Conservation (phyloP, 2,329 filamentous ascomycete species). For the Nemania sp. region DNA sequence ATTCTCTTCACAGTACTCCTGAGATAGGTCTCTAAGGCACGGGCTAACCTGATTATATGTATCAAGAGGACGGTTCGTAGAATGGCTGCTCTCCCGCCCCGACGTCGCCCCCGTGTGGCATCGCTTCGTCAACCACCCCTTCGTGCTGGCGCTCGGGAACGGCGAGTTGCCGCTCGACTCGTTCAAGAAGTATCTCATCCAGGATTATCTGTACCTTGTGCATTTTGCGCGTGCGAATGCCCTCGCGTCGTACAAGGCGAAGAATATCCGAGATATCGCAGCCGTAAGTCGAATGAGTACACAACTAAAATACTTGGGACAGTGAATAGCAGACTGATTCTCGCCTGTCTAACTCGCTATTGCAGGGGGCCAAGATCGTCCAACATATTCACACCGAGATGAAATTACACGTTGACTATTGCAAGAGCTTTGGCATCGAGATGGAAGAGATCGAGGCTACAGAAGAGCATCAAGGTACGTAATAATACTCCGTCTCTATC, state of each 20-base stretch:
- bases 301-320: background rate
- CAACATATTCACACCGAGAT: conserved; percentile 83
- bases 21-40: background rate
- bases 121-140: conserved; percentile 82
- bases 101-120: conserved; percentile 83
- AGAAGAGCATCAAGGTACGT: conserved; percentile 78
- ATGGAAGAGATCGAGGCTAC: conserved; percentile 77
- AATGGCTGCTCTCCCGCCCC: conserved; percentile 81
- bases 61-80: conserved; percentile 78
- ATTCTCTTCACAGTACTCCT: background rate
- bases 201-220: conserved; percentile 92
- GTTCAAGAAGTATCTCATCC: conserved; percentile 90
- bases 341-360: conserved; percentile 15
- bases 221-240: conserved; percentile 91
- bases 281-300: conserved; percentile 66
- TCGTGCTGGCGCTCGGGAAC: conserved; percentile 80
- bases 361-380: conserved; percentile 75
- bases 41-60: no score
- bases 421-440: conserved; percentile 81
- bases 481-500: background rate
- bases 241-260: conserved; percentile 86
- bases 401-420: conserved; percentile 84
- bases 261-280: conserved; percentile 77
- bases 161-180: conserved; percentile 79
- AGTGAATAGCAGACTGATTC: background rate